A percentile compares a stretch with the other conserved stretches of the same genome.
These are phyloP conservation scores for Botrytis cinerea DNA, from an alignment of 2,329 filamentous ascomycete species.

Conservation along the genomic window DNA sequence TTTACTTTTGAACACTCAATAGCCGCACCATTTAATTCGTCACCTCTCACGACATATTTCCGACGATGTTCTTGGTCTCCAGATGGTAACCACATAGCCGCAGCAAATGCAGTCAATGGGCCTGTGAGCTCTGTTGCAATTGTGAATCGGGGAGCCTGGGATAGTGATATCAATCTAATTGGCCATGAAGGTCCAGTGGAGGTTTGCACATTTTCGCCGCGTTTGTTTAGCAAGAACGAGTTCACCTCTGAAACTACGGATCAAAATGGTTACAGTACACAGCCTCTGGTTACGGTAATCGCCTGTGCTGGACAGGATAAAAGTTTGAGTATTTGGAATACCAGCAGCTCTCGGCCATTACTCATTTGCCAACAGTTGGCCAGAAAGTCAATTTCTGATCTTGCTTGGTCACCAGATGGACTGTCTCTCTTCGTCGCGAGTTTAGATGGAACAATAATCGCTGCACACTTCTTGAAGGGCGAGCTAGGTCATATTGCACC, in stretches of 20 bases:
- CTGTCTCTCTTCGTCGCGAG: conserved; percentile 83
- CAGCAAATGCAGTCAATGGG: conserved; percentile 94
- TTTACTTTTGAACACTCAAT: conserved; percentile 95
- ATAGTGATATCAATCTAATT: conserved; percentile 95
- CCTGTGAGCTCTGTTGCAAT: conserved; percentile 97
- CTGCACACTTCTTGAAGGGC: conserved; percentile 77
- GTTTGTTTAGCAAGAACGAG: conserved; percentile 77
- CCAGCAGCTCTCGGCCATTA: conserved; percentile 86
- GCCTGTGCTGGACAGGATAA: conserved; percentile 97
- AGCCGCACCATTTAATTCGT: conserved; percentile 80
- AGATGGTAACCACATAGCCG: conserved; percentile 94
- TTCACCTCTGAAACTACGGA: conserved; percentile 51
- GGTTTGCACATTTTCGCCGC: conserved; percentile 94
- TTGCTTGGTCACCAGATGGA: conserved; percentile 92
- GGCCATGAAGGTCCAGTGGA: conserved; percentile 96
- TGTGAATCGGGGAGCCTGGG: conserved; percentile 88
- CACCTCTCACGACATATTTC: conserved; percentile 95
- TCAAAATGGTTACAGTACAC: conserved; percentile 50
- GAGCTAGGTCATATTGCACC: conserved; percentile 89
- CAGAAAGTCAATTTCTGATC: conserved; percentile 88
- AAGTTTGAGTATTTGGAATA: conserved; percentile 96
- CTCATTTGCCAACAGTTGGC: conserved; percentile 88
- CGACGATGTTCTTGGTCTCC: conserved; percentile 96
- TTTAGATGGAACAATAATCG: conserved; percentile 84
- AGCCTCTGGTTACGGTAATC: conserved; percentile 79